These are phyloP conservation scores for Schizosaccharomyces versatilis DNA, from an alignment of 1,139 yeast species.

Conservation along the genomic window DNA sequence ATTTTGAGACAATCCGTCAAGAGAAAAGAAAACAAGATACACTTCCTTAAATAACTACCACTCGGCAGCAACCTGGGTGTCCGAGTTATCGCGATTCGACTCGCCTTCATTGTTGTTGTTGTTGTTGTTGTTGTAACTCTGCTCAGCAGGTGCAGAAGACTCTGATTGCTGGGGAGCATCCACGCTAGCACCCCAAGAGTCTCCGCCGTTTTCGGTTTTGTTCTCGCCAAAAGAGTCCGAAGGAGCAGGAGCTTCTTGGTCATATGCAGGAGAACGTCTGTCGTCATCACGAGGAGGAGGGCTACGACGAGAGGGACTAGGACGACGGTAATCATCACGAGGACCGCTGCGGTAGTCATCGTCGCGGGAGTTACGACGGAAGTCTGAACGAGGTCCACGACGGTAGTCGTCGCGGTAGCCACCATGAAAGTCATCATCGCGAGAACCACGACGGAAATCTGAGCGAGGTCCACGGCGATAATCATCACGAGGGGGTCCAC, in stretches of 20 bases:
- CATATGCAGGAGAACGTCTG: neutral
- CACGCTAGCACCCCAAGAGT: too few relatives aligned
- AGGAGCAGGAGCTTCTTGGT: neutral
- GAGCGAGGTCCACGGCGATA: neutral
- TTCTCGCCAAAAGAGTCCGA: neutral
- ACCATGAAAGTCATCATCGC: neutral
- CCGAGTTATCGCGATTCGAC: too few relatives aligned
- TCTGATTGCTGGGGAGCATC: too few relatives aligned
- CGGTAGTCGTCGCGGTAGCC: neutral
- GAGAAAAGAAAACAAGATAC: too few relatives aligned
- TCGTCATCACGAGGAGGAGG: neutral
- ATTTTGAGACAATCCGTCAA: too few relatives aligned
- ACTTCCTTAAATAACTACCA: too few relatives aligned
- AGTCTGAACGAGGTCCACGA: neutral
- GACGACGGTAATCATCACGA: neutral
- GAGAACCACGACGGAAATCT: neutral
- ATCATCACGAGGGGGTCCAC: neutral
- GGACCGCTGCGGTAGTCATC: neutral
- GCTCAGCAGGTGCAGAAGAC: too few relatives aligned
- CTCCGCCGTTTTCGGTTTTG: too few relatives aligned
- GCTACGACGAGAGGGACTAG: too few relatives aligned
- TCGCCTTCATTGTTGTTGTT: too few relatives aligned
- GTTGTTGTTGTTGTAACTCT: too few relatives aligned
- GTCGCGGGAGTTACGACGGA: neutral
- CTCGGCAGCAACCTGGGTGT: too few relatives aligned